Evolutionary conservation across 768 basidiomycete genomes (phyloP), one percentile per base, ranked within the genome.

Genomic region (Termitomyces sp.): DNA sequence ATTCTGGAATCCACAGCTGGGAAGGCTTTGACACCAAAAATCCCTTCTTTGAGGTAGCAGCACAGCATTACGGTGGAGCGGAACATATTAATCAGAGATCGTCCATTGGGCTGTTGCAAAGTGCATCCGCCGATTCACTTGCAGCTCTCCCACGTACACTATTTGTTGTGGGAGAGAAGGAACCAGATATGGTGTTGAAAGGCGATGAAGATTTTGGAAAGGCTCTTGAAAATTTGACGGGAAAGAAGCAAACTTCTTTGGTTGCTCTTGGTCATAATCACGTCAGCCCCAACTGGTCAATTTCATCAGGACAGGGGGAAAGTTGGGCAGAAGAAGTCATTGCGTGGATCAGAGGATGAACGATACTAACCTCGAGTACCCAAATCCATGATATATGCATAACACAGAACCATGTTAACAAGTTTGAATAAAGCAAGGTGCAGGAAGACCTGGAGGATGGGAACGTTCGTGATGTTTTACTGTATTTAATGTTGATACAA

Each of bases 231-330:
- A 71, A 68, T 38, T 72, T 67, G 46, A 58, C 73, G 7, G 71
- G 69, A 4, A 61, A 62, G 52, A 49, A 63, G 22, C 65, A 76
- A 11, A 62, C 61, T 57, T 69, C 68, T 41, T 60, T 80, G 16
- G 61, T 81, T 23, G 77, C 72, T 0, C 63, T 63, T 54, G 80
- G 79, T 0, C 86, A 89, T 57, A 88, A 88, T 64, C 86, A 88
- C 59, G 69, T 88, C 52, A 88, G 85, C 55, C 60, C 75, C 13
- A 74, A 76, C 46, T 76, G 71, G 70, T 75, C 74, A 13, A 61
- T 85, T 53, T 64, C 72, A 3, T 78, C 75, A 2, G 85, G 85
- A 1, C 66, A 81, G 59, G 86, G 82, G 16, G 86, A 88, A 60
- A 73, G 79, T 31, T 87, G 86, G 85, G 85, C 73, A 1, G 69